Base-by-base conservation (phyloP, 1,284 basidiomycete species). In the Neotropicomus parvogracilis region DNA sequence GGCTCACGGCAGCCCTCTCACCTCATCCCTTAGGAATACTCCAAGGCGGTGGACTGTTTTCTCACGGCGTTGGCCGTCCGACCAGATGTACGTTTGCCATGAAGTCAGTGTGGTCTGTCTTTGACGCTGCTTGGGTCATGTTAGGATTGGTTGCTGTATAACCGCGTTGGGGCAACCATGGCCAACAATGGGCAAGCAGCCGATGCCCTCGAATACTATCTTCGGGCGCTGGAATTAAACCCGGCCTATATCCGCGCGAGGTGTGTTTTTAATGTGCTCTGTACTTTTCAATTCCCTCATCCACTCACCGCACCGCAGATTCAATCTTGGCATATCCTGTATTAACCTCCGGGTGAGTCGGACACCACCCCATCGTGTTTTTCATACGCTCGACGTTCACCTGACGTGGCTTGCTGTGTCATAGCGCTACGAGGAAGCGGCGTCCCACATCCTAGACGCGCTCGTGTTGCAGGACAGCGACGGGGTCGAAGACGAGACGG, bases 21-120 rank as follows among this genome's bases (percentile, higher is more conserved):
- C n/a, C 1, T 41, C 31, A 13, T 32, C 31, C 9, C 12, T 57
- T 16, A 91, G 86, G 92, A 98, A 47, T 98, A 94, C 63, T 75
- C 74, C 33, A 93, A 93, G 63, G 92, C 95, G 0, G 86, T 89
- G 57, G 95, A 99, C 66, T 99, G 95, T 70, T 99, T 99, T 73
- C 76, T 78, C 36, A 81, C 95, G 1, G 95, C 97, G 0, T 71
- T 99, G 49, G 83, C 83, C 16, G 86, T 91, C 40, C 79, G 92
- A 48, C 95, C 95, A 2, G 84, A 93, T 53, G 91, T 94, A 60
- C 49, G 81, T 64, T 33, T 45, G 10, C 17, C 21, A 13, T 5
- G 7, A 16, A 3, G 26, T 24, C 9, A 14, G 8, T 9, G 14
- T 37, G 20, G 6, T 35, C 12, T 31, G 6, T 14, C n/a, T 40